phyloP scores from a whole-genome alignment of 306 rosid genomes.

The Inga laurina region DNA sequence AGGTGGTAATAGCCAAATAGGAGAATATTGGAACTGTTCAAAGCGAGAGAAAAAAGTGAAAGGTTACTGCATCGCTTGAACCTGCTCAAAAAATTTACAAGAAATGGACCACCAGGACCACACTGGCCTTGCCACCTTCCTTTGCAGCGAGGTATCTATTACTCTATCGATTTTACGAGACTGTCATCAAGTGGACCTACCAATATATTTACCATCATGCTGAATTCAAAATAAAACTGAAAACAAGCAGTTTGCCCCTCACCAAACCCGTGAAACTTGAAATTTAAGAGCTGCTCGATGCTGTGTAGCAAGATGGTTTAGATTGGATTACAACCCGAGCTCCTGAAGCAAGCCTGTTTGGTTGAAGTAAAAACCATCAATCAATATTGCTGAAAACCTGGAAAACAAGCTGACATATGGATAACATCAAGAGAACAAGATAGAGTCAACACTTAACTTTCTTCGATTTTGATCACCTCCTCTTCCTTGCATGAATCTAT shows the following conservation, averaged over 20 bases:
- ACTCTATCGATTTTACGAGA: conserved; percentile 26
- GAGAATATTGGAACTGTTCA: conserved; percentile 31
- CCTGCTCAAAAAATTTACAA: conserved; percentile 36
- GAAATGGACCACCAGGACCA: conserved; percentile 59
- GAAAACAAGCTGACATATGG: conserved; percentile 1
- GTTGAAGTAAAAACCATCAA: conserved; percentile 40
- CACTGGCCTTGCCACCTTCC: conserved; percentile 35
- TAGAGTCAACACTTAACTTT: conserved; percentile 80
- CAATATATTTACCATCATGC: conserved; percentile 47
- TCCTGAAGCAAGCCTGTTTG: conserved; percentile 99
- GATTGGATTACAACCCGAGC: conserved; percentile 97
- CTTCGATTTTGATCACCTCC: conserved; percentile 89
- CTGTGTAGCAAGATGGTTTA: conserved; percentile 47
- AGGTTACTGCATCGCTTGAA: conserved; percentile 43
- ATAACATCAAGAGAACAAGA: conserved; percentile 27
- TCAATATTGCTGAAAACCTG: conserved; percentile 21
- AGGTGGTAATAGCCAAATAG: conserved; percentile 26
- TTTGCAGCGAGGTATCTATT: conserved; percentile 29
- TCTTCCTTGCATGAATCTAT: conserved; percentile 75
- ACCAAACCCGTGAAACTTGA: background rate
- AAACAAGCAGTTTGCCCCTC: conserved; percentile 24
- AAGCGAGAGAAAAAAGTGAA: conserved; percentile 27
- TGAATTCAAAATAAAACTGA: conserved; percentile 46
- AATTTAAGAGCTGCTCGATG: conserved; percentile 50
- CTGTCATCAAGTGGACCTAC: conserved; percentile 29